phyloP scores from a whole-genome alignment of 2,329 filamentous ascomycete species.

The Talaromyces funiculosus region DNA sequence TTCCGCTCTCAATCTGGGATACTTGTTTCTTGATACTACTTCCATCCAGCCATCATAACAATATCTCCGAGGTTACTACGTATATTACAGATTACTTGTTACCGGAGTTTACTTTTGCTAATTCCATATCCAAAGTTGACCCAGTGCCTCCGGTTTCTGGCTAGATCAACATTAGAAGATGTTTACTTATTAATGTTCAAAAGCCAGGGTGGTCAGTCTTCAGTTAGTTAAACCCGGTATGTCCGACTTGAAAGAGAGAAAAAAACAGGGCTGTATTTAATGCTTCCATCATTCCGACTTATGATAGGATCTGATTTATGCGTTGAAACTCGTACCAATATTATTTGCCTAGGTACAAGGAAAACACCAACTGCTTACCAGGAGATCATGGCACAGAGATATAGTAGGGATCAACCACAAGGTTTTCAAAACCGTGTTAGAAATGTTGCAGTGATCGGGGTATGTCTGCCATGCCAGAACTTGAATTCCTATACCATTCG shows the following conservation, averaged over 20 bases:
- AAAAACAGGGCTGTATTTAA: background rate
- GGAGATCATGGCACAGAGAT: background rate
- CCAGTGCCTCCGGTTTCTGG: background rate
- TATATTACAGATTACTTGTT: background rate
- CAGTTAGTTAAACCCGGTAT: background rate
- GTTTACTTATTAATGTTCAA: background rate
- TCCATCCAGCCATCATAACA: background rate
- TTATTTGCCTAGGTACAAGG: background rate
- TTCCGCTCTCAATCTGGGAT: no score
- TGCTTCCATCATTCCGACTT: background rate
- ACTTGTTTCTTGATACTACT: background rate
- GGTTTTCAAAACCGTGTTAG: background rate
- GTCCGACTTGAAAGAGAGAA: background rate
- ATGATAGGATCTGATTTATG: background rate
- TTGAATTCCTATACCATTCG: background rate
- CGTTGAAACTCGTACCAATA: background rate
- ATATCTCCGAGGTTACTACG: background rate
- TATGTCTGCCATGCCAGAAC: background rate
- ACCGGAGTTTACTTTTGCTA: background rate
- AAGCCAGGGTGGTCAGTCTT: no score
- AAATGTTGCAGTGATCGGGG: conserved; percentile 6
- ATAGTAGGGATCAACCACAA: conserved; percentile 3
- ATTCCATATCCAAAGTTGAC: background rate
- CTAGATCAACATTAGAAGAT: background rate
- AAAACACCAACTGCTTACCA: background rate